These are phyloP conservation scores for Hymenoscyphus linearis DNA, from an alignment of 2,329 filamentous ascomycete genomes.

Conservation along the genomic window DNA sequence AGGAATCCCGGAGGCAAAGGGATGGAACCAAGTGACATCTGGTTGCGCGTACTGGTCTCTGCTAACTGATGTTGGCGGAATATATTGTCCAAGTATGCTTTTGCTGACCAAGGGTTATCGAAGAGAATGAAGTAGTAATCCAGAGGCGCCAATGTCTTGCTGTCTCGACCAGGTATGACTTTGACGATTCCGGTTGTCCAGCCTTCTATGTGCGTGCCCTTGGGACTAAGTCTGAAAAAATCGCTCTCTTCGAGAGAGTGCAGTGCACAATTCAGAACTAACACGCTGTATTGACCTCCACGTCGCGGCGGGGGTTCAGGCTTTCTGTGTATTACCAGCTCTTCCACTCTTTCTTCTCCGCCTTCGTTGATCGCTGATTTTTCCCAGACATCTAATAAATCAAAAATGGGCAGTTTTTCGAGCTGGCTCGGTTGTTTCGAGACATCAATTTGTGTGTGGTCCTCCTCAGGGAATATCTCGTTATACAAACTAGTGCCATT, in stretches of 20 bases:
- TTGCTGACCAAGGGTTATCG: too few relatives aligned
- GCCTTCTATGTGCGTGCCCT: constrained; percentile 57
- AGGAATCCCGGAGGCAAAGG: constrained; percentile 38
- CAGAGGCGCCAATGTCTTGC: constrained; percentile 55
- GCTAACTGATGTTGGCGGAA: constrained; percentile 45
- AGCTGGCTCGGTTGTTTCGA: constrained; percentile 12
- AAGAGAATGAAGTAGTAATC: constrained; percentile 69
- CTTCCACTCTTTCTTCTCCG: background rate
- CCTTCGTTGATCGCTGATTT: background rate
- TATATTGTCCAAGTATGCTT: constrained; percentile 54
- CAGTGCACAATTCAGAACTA: constrained; percentile 56
- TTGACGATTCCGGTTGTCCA: constrained; percentile 62
- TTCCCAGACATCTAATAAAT: constrained; percentile 16
- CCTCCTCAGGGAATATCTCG: constrained; percentile 51
- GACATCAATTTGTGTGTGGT: constrained; percentile 19
- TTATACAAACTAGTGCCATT: constrained; percentile 34
- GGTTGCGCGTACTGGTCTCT: constrained; percentile 33
- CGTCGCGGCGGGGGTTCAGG: background rate
- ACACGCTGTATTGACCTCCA: constrained; percentile 19
- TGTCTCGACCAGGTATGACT: constrained; percentile 57
- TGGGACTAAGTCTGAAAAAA: constrained; percentile 62
- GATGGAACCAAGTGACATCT: constrained; percentile 36
- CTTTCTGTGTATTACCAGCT: background rate
- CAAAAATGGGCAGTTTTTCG: constrained; percentile 28
- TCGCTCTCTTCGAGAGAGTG: constrained; percentile 59